Evolutionary conservation across 495 filamentous ascomycete species (phyloP), one percentile per base, ranked within the genome.

Genomic region (Podospora appendiculata): DNA sequence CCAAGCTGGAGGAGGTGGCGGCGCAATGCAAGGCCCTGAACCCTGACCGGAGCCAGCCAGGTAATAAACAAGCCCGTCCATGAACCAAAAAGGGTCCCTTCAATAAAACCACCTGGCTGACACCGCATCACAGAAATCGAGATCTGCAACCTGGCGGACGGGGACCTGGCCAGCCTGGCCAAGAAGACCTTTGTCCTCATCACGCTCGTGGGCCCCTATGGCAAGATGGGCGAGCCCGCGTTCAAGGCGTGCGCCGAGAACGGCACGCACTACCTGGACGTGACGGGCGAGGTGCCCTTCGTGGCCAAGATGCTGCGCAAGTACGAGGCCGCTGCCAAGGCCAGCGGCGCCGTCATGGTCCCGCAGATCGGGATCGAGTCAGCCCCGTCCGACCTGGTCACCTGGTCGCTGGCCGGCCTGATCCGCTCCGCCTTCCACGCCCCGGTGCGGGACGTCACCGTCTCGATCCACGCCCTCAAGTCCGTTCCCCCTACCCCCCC

Each of bases 251-350:
- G 92, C 65, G 89, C 88, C 33, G 77, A 81, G 45, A 83, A 82
- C 54, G 91, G 92, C 18, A 96, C 92, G 11, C 90, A 96, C 65
- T 96, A 96, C 64, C 72, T 97, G 41, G 92, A 96, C 71, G 81
- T 81, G 33, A 96, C 92, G 11, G 91, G 91, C 38, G 93, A 98
- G 64, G 79, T 81, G 8, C 86, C 88, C 8, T 98, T 87, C 81
- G 78, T 90, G 25, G 71, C 78, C 52, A 70, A 80, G 19, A 93
- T 96, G 76, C 81, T 96, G 50, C 75, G 82, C 14, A 87, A 89
- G 57, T 93, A 95, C 62, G 80, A 92, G 52, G 75, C 82, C 11
- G 77, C 70, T 1, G 93, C 93, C 13, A 82, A 90, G 60, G 65
- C 68, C 12, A 90, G 76, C 54, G 86, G 87, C 43, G 87, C 89